A percentile compares a stretch with the other conserved stretches of the same genome.
These are phyloP conservation scores for Globisporangium megalacanthum DNA, from an alignment of 352 stramenopile species.

Conservation along the genomic window DNA sequence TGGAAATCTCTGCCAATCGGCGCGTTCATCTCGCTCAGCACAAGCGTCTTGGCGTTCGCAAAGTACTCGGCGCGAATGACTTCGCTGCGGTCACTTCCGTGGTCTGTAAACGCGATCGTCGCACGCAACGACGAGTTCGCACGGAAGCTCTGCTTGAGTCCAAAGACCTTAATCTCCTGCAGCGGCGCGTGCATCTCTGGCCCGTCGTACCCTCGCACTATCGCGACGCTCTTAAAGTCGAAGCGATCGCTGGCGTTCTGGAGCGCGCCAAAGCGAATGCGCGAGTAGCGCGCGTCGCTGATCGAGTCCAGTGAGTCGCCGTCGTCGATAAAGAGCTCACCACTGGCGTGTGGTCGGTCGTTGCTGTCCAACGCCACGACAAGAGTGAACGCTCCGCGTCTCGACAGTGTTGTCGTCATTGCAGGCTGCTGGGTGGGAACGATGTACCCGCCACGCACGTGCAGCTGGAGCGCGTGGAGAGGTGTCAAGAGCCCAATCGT, in stretches of 20 bases:
- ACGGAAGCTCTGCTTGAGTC: conserved; percentile 36
- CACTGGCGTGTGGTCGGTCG: conserved; percentile 21
- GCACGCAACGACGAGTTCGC: conserved; percentile 55
- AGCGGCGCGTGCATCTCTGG: conserved; percentile 63
- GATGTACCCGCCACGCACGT: conserved; percentile 60
- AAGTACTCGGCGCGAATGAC: conserved; percentile 57
- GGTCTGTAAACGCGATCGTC: conserved; percentile 8
- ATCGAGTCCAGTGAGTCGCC: conserved; percentile 65
- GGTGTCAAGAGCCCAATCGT: conserved; percentile 45
- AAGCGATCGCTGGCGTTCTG: conserved; percentile 32
- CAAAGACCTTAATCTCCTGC: conserved; percentile 48
- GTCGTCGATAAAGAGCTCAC: conserved; percentile 72
- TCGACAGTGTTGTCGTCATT: conserved; percentile 51
- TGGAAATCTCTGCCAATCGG: conserved; percentile 45
- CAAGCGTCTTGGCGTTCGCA: conserved; percentile 53
- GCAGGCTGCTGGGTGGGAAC: conserved; percentile 51
- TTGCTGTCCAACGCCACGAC: conserved; percentile 40
- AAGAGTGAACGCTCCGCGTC: conserved; percentile 46
- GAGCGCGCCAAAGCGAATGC: conserved; percentile 34
- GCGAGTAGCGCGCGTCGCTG: conserved; percentile 45
- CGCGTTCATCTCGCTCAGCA: conserved; percentile 40
- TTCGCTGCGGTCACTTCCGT: not conserved
- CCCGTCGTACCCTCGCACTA: conserved; percentile 48
- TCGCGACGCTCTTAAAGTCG: conserved; percentile 29
- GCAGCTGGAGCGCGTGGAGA: conserved; percentile 48